These are phyloP conservation scores for Eucalyptus microcorys DNA, from an alignment of 345 rosid genomes.

Conservation along the genomic window DNA sequence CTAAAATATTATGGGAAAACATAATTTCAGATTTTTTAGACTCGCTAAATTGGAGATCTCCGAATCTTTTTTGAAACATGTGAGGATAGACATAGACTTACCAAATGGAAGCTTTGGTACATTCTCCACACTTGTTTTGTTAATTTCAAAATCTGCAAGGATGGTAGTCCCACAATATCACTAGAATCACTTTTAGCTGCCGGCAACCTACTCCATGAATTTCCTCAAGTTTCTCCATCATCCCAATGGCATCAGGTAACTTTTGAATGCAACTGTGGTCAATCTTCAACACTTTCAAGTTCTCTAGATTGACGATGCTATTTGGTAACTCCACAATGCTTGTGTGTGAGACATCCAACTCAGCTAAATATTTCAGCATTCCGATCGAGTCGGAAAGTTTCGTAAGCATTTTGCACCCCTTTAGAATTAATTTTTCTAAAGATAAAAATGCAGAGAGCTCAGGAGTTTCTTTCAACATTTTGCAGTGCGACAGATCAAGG, in stretches of 20 bases:
- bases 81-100: no score
- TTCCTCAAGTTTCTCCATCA: not conserved
- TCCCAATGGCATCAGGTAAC: not conserved
- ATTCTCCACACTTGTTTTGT: accelerated
- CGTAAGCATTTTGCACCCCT: accelerated
- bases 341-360: not conserved
- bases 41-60: no score
- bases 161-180: not conserved
- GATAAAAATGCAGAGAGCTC: not conserved
- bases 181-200: not conserved
- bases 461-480: not conserved
- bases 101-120: not conserved
- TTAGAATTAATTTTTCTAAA: not conserved
- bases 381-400: not conserved
- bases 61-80: no score
- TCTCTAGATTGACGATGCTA: not conserved
- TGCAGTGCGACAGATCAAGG: accelerated
- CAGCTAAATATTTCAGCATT: not conserved
- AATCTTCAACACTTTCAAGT: not conserved
- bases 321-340: not conserved
- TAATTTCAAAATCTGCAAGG: not conserved
- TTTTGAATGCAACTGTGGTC: accelerated
- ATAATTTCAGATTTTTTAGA: no score
- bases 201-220: accelerated
- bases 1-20: no score